Evolutionary conservation across 2,329 filamentous ascomycete genomes (phyloP), one percentile per base, ranked within the genome.

Genomic region (Alternaria hordeiaustralica): DNA sequence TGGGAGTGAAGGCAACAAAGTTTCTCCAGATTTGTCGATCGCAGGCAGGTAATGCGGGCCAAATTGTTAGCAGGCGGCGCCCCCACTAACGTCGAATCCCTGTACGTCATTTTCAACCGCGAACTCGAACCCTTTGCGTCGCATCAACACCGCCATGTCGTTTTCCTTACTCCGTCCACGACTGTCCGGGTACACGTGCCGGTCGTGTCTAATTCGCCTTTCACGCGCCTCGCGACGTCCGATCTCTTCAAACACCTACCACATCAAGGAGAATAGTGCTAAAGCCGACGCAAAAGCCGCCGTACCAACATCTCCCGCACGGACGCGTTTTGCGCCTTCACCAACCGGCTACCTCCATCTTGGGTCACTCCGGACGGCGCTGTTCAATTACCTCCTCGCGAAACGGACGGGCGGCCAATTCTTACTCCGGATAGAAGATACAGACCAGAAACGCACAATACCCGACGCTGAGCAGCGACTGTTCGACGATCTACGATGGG

Each of bases 311-410:
- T 63, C 58, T 15, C 76, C 78, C 20, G 77, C 77, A 51, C 86
- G 93, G 78, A 93, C 96, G 18, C 90, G 96, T 50, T 99, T 99
- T 80, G 96, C 96, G 1, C 96, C 96, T 0, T 98, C 96, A 2
- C 96, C 96, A 0, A 99, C 96, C 0, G 96, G 96, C 2, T 94
- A 95, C 73, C 86, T 99, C 23, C 96, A 99, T 80, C 85, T 99
- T 12, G 96, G 96, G 5, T 97, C 94, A 0, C 81, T 99, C 36
- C 87, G 96, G 62, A 99, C 96, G 0, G 96, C 96, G 0, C 82
- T 99, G n/a, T 98, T 94, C 83, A 98, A 97, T 75, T 97, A 95
- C 71, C 84, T 99, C 5, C 86, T 97, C n/a, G 94, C 96, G 0
- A 92, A 90, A 74, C 89, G 91, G 3, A 97, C 96, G 0, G 90